These are phyloP conservation scores for Filobasidium uniguttulatum DNA, from an alignment of 1,284 basidiomycete species.

Conservation along the genomic window DNA sequence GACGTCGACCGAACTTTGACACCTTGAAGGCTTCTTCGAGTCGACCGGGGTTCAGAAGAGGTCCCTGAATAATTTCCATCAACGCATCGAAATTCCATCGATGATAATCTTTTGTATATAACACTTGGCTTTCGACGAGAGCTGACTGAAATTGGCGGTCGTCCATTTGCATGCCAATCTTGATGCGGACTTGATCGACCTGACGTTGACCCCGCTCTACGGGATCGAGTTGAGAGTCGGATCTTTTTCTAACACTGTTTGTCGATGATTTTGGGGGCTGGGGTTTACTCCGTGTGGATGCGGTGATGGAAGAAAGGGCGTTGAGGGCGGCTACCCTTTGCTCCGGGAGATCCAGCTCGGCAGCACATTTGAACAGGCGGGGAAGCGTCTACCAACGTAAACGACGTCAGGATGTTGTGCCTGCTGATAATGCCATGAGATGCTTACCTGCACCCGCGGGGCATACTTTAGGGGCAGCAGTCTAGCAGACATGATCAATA, in stretches of 20 bases:
- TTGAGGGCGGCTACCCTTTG: conserved; percentile 65
- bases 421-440: not conserved
- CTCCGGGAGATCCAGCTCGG: conserved; percentile 52
- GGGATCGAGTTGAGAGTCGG: conserved; percentile 65
- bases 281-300: conserved; percentile 44
- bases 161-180: conserved; percentile 82
- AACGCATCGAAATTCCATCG: conserved; percentile 89
- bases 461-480: conserved; percentile 74
- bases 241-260: not conserved
- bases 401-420: not conserved
- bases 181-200: conserved; percentile 77
- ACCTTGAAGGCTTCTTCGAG: conserved; percentile 90
- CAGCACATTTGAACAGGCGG: conserved; percentile 66
- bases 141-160: conserved; percentile 73
- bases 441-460: conserved; percentile 60
- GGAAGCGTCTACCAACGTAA: conserved; percentile 53
- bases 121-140: conserved; percentile 61
- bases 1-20: conserved; percentile 68
- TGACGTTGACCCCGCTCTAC: conserved; percentile 76
- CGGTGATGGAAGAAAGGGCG: conserved; percentile 75
- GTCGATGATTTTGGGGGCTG: not conserved
- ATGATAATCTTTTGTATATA: conserved; percentile 49
- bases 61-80: conserved; percentile 81
- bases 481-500: conserved; percentile 74
- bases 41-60: conserved; percentile 77